Evolutionary conservation across 495 filamentous ascomycete species (phyloP), one percentile per base, ranked within the genome.

Genomic region (Coniosporium apollinis): DNA sequence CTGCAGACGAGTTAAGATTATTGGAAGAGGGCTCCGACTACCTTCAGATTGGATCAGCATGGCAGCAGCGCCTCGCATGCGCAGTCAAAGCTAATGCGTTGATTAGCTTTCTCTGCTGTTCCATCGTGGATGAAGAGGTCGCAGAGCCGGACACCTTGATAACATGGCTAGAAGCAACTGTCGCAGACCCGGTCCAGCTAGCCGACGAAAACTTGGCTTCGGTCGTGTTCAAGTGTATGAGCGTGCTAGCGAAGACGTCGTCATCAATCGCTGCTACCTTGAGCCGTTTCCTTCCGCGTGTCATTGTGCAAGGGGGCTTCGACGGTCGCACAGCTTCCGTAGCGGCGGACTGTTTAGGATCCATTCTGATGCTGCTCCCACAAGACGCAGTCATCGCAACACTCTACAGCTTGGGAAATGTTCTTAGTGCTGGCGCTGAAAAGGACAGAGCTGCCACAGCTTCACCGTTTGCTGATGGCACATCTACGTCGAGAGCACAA

Each of bases 331-430:
- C 73, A 19, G 69, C 87, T 11, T 61, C 58, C 8, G 65, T 86
- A 19, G 89, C 86, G 22, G 82, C 84, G 3, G 72, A 70, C 33
- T 86, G 79, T 49, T 65, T 97, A 30, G 81, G 83, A 3, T 79
- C 72, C 36, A 65, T 91, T 33, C 58, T 96, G 33, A 73, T 70
- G 33, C 64, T 77, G 39, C 69, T 94, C 4, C 86, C 91, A 4
- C 78, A 91, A 46, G 89, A 97, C 64, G 76, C 82, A 19, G 72
- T 91, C 19, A 96, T 97, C 44, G 91, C 85, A 4, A 94, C 84
- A 2, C 60, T 97, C 7, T 96, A 96, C 56, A 85, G 84, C 1
- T 62, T 97, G 36, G 91, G 89, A 11, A 96, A 97, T 54, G 76
- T 89, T 7, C 55, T 97, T 19, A 89, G 82, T 48, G 72, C 83